Conservation (phyloP, 1,284 basidiomycete species). For the Omphalotus olearius region DNA sequence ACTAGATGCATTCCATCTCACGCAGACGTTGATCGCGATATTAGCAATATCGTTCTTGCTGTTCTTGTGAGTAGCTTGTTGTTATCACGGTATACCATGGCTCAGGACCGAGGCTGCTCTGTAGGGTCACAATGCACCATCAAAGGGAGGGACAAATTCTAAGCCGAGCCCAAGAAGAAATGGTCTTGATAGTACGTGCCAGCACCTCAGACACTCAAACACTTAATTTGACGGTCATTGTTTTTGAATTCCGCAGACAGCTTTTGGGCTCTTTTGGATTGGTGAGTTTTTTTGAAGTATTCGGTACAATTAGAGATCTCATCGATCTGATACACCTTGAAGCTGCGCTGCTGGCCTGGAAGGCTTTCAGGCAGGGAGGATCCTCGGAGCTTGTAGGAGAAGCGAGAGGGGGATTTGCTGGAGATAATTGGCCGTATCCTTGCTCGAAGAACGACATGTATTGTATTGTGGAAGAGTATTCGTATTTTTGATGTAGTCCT, state of each 20-base stretch:
- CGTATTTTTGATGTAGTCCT: constrained; percentile 45
- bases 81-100: neutral
- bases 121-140: constrained; percentile 63
- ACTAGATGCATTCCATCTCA: constrained; percentile 62
- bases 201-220: too few relatives aligned
- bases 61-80: constrained; percentile 50
- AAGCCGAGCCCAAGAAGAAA: constrained; percentile 66
- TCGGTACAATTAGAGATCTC: constrained; percentile 4
- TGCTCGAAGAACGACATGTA: constrained; percentile 57
- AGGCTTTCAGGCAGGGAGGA: constrained; percentile 23
- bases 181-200: constrained; percentile 48
- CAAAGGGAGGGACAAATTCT: constrained; percentile 51
- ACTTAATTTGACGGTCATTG: too few relatives aligned
- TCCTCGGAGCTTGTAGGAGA: constrained; percentile 15
- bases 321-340: constrained; percentile 2
- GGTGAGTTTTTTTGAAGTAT: constrained; percentile 26
- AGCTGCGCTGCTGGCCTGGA: constrained; percentile 47
- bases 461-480: constrained; percentile 72
- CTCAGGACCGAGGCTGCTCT: constrained; percentile 3
- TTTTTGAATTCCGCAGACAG: constrained; percentile 16
- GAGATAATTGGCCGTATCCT: constrained; percentile 36
- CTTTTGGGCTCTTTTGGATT: constrained; percentile 68
- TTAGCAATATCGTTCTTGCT: constrained; percentile 59
- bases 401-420: constrained; percentile 9
- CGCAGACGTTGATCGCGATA: constrained; percentile 68